Conservation (phyloP, 2,329 filamentous ascomycete species). For the Colletotrichum plurivorum region DNA sequence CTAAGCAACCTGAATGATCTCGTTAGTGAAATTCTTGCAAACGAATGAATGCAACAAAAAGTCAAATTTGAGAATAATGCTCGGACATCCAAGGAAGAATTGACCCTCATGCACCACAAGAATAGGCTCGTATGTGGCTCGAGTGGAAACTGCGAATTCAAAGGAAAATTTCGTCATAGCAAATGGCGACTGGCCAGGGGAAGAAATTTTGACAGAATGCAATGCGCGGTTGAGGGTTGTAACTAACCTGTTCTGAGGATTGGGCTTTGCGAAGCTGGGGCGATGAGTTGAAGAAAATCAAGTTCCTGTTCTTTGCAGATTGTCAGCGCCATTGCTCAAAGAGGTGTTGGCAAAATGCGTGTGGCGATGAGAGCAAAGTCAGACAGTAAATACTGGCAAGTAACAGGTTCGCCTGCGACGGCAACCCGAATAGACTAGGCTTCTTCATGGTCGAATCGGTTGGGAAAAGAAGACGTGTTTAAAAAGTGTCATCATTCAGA, state of each 20-base stretch:
- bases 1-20: background rate
- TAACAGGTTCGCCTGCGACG: constrained; percentile 77
- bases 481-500: constrained; percentile 79
- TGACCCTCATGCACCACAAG: constrained; percentile 77
- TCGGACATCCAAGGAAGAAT: constrained; percentile 86
- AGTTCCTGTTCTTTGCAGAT: background rate
- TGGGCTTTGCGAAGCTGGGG: too few species aligned
- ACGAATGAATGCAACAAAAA: background rate
- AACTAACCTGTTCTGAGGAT: too few species aligned
- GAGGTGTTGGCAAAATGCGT: constrained; percentile 16
- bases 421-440: constrained; percentile 76
- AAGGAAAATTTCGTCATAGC: constrained; percentile 80
- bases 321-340: constrained; percentile 18
- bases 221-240: background rate
- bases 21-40: background rate
- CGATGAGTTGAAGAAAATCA: background rate
- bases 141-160: constrained; percentile 92
- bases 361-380: constrained; percentile 55
- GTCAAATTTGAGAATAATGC: background rate
- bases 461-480: constrained; percentile 87
- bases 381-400: constrained; percentile 93
- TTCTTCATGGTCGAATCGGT: constrained; percentile 92
- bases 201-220: constrained; percentile 20
- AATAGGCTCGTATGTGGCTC: constrained; percentile 73
- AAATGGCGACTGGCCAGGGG: constrained; percentile 30